Percentiles rank a stretch among this genome's conserved stretches.
Conservation (phyloP, 2,329 filamentous ascomycete species). For the Diaporthe sp. region DNA sequence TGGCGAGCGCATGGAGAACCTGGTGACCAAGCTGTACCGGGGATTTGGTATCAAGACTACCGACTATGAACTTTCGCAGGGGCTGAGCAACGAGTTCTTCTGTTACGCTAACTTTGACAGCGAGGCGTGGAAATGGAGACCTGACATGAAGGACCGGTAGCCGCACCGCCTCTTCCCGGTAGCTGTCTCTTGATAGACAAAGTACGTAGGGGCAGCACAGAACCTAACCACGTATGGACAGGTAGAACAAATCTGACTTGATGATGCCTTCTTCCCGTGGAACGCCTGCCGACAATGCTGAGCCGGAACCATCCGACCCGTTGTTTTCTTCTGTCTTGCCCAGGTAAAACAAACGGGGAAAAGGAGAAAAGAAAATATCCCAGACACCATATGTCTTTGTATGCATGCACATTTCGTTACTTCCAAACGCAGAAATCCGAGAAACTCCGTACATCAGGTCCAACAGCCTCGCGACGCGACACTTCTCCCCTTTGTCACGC, state of each 20-base stretch:
- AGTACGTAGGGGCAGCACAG: neutral
- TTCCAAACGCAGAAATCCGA: conserved; percentile 11
- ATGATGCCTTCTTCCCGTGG: conserved; percentile 10
- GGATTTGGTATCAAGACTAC: conserved; percentile 72
- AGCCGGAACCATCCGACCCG: neutral
- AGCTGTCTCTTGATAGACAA: neutral
- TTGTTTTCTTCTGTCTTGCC: conserved; percentile 6
- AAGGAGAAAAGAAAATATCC: neutral
- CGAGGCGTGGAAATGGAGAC: conserved; percentile 58
- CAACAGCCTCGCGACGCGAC: conserved; percentile 13
- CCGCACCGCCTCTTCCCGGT: too few species aligned
- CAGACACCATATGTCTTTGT: conserved; percentile 16
- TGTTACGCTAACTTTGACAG: conserved; percentile 85
- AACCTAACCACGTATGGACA: neutral
- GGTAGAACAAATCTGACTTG: neutral
- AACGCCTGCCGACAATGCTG: conserved; percentile 26
- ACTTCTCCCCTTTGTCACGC: conserved; percentile 46
- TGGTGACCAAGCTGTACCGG: conserved; percentile 75
- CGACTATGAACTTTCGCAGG: conserved; percentile 75
- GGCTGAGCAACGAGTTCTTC: conserved; percentile 82
- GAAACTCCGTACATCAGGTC: conserved; percentile 25
- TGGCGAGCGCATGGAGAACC: conserved; percentile 77
- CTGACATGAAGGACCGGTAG: conserved; percentile 35
- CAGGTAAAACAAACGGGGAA: neutral
- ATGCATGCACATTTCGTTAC: conserved; percentile 13